Conservation (phyloP, 2,329 filamentous ascomycete genomes). For the Curvularia sp. region DNA sequence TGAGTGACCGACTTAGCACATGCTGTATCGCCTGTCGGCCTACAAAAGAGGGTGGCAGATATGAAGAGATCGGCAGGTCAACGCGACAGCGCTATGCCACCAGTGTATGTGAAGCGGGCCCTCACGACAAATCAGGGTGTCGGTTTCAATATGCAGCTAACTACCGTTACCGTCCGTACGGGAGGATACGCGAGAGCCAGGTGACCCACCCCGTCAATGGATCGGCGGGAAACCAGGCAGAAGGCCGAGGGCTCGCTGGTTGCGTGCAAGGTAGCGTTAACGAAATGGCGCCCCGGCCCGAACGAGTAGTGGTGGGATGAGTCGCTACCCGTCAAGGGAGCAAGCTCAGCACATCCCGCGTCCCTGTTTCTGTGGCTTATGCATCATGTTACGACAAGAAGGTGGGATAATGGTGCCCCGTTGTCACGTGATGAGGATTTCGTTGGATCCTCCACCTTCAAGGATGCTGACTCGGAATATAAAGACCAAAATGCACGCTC, state of each 20-base stretch:
- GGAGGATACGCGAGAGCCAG: slow-evolving; percentile 32
- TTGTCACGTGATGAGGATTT: slow-evolving; percentile 35
- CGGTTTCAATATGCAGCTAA: slow-evolving; percentile 16
- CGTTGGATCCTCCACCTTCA: slow-evolving; percentile 16
- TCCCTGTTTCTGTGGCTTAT: slow-evolving; percentile 28
- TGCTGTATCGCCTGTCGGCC: slow-evolving; percentile 19
- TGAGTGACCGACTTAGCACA: slow-evolving; percentile 15
- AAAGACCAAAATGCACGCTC: slow-evolving; percentile 20
- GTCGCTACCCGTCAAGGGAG: slow-evolving; percentile 18
- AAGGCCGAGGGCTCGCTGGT: slow-evolving; percentile 24
- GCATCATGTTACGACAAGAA: slow-evolving; percentile 26
- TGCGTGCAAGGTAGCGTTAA: slow-evolving; percentile 26
- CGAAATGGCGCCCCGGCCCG: slow-evolving; percentile 33
- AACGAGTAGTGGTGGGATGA: slow-evolving; percentile 23
- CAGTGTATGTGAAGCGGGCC: slow-evolving; percentile 22
- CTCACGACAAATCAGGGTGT: slow-evolving; percentile 34
- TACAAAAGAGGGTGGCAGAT: slow-evolving; percentile 8
- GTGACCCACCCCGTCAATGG: slow-evolving; percentile 33
- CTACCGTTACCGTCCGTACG: slow-evolving; percentile 38
- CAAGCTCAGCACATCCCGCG: slow-evolving; percentile 26
- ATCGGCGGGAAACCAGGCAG: slow-evolving; percentile 35
- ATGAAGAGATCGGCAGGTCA: slow-evolving; percentile 27
- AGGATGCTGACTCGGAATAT: slow-evolving; percentile 25
- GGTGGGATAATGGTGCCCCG: slow-evolving; percentile 26
- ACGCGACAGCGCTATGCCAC: slow-evolving; percentile 19